These are phyloP conservation scores for Dictyophora rubrovolvata DNA, from an alignment of 768 basidiomycete species.

Conservation along the genomic window DNA sequence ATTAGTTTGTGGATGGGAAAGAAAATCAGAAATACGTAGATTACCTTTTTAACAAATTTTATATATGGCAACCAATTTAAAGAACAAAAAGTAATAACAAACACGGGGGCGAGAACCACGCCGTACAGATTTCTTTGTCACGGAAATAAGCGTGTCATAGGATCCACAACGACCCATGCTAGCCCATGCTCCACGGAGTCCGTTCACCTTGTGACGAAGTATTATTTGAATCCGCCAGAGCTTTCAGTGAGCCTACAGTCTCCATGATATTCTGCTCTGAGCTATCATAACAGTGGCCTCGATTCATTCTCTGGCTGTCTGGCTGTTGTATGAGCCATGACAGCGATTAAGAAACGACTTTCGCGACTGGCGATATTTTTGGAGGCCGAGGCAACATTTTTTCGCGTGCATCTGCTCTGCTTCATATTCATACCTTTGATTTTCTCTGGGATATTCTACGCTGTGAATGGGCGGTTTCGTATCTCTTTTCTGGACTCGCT, in stretches of 20 bases:
- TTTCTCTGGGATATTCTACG: slow-evolving; percentile 57
- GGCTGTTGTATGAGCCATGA: not conserved
- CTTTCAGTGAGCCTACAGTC: no score
- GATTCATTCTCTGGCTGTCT: no score
- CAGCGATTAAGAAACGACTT: not conserved
- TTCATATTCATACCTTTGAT: slow-evolving; percentile 3
- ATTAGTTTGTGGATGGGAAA: not conserved
- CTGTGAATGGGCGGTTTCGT: slow-evolving; percentile 61
- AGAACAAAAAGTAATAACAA: not conserved
- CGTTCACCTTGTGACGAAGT: not conserved
- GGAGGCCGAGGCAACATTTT: slow-evolving; percentile 1
- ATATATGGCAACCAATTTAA: not conserved
- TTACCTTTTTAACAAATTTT: not conserved
- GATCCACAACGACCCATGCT: not conserved
- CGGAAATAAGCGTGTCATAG: not conserved
- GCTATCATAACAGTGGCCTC: no score
- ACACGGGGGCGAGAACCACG: not conserved
- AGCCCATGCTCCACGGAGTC: not conserved
- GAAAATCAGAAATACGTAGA: not conserved
- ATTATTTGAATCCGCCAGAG: not conserved
- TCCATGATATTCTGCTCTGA: no score
- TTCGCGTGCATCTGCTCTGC: slow-evolving; percentile 2
- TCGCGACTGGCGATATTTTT: not conserved
- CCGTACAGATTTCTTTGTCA: not conserved
- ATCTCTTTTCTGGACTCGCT: slow-evolving; percentile 47